Percentiles rank a stretch among this genome's conserved stretches.
These are phyloP conservation scores for Colletotrichum sp. DNA, from an alignment of 2,329 filamentous ascomycete genomes.

Conservation along the genomic window DNA sequence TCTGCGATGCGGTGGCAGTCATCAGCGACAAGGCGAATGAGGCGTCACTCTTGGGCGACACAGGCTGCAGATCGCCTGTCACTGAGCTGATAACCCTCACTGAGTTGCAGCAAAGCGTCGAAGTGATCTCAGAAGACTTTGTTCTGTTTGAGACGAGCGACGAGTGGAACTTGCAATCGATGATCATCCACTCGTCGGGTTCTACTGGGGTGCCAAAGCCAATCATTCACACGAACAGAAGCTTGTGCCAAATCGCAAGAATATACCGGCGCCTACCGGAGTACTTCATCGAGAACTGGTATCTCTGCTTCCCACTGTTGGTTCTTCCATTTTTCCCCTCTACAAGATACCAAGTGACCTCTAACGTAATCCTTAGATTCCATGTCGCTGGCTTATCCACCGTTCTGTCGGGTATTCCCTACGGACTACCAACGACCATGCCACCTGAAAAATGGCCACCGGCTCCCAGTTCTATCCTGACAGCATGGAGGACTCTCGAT, in stretches of 20 bases:
- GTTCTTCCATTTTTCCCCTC: not conserved
- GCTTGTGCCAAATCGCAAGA: conserved; percentile 1
- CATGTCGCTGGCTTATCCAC: not conserved
- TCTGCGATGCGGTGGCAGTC: not conserved
- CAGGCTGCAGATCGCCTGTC: not conserved
- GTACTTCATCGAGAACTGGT: conserved; percentile 12
- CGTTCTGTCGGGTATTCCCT: not conserved
- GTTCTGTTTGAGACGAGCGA: not conserved
- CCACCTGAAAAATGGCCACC: conserved; percentile 5
- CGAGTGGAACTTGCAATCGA: conserved; percentile 9
- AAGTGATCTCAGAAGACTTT: too few relatives aligned
- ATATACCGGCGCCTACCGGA: conserved; percentile 10
- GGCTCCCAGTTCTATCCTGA: conserved; percentile 9
- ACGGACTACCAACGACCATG: not conserved
- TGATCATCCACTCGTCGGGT: conserved; percentile 16
- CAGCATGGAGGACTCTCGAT: not conserved
- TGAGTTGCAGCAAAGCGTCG: not conserved
- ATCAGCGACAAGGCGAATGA: not conserved
- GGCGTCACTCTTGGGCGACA: not conserved
- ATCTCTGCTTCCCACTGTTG: conserved; percentile 10
- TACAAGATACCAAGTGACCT: rapidly evolving
- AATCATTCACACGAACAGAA: conserved; percentile 8
- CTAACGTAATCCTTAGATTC: not conserved
- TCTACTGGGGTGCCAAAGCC: conserved; percentile 10
- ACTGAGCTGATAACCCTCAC: not conserved